These are phyloP conservation scores for Tardiomyces digboiensis DNA, from an alignment of 1,139 yeast genomes.

Conservation along the genomic window DNA sequence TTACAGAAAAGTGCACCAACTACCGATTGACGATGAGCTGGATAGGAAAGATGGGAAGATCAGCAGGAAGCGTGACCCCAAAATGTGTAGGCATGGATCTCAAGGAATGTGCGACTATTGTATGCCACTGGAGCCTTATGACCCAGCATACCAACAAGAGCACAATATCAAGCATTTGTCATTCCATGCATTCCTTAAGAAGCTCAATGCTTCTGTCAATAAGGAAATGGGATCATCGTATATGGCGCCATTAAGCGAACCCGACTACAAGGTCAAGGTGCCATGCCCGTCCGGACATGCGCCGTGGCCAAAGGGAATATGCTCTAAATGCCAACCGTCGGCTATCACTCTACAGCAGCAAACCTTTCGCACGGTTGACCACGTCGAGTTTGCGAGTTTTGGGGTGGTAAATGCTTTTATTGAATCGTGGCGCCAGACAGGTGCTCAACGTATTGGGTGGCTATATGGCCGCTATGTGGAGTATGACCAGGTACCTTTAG, in stretches of 20 bases:
- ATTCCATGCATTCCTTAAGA: constrained; percentile 73
- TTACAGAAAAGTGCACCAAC: not conserved
- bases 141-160: constrained; percentile 61
- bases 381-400: constrained; percentile 80
- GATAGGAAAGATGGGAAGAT: constrained; percentile 69
- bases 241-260: constrained; percentile 71
- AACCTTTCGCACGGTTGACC: constrained; percentile 92
- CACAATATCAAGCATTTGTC: constrained; percentile 82
- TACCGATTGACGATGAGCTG: constrained; percentile 54
- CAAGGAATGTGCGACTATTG: constrained; percentile 98
- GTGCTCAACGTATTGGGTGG: constrained; percentile 78
- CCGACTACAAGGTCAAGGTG: constrained; percentile 53
- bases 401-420: constrained; percentile 70
- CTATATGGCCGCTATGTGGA: constrained; percentile 73
- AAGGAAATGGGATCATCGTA: constrained; percentile 58
- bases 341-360: constrained; percentile 91
- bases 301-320: constrained; percentile 91
- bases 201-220: constrained; percentile 60
- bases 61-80: constrained; percentile 43
- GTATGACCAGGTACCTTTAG: constrained; percentile 81
- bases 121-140: constrained; percentile 95
- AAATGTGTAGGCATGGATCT: constrained; percentile 77
- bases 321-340: constrained; percentile 96
- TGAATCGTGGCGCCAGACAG: constrained; percentile 85
- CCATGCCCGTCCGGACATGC: constrained; percentile 74